phyloP scores from a whole-genome alignment of 1,139 yeast species.

The Blastobotrys arbuscula region DNA sequence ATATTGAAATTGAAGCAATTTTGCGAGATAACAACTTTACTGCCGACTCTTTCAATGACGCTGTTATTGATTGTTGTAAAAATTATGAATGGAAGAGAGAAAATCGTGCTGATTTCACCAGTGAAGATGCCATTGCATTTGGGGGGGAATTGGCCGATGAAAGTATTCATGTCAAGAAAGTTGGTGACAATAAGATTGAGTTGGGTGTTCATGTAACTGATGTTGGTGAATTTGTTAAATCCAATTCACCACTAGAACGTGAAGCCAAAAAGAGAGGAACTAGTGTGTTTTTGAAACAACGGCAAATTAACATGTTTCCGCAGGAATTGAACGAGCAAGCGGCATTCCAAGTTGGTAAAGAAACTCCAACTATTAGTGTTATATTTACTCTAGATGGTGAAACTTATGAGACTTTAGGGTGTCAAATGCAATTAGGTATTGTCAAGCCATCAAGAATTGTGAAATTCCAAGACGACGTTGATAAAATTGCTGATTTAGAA shows the following conservation, averaged over 20 bases:
- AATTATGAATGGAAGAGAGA: conserved; percentile 33
- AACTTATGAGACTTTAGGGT: conserved; percentile 67
- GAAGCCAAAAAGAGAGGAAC: conserved; percentile 89
- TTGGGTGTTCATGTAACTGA: conserved; percentile 79
- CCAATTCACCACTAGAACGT: conserved; percentile 74
- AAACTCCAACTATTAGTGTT: conserved; percentile 69
- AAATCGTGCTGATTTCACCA: conserved; percentile 52
- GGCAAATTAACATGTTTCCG: conserved; percentile 64
- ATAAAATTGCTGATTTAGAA: conserved; percentile 36
- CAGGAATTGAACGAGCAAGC: conserved; percentile 51
- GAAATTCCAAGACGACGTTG: conserved; percentile 32
- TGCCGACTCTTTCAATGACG: conserved; percentile 67
- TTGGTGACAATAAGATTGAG: conserved; percentile 52
- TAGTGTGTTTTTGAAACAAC: conserved; percentile 87
- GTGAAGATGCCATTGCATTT: conserved; percentile 63
- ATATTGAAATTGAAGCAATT: conserved; percentile 82
- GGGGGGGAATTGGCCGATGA: conserved; percentile 64
- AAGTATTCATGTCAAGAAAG: conserved; percentile 68
- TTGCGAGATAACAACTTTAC: conserved; percentile 88
- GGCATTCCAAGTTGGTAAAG: conserved; percentile 57
- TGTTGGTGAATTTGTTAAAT: conserved; percentile 61
- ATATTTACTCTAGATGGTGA: conserved; percentile 74
- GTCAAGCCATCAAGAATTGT: conserved; percentile 50
- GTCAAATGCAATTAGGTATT: conserved; percentile 71
- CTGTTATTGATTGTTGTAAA: conserved; percentile 37